Evolutionary conservation across 805 yeast species (phyloP).

Genomic region (Candida sakaeoensis): DNA sequence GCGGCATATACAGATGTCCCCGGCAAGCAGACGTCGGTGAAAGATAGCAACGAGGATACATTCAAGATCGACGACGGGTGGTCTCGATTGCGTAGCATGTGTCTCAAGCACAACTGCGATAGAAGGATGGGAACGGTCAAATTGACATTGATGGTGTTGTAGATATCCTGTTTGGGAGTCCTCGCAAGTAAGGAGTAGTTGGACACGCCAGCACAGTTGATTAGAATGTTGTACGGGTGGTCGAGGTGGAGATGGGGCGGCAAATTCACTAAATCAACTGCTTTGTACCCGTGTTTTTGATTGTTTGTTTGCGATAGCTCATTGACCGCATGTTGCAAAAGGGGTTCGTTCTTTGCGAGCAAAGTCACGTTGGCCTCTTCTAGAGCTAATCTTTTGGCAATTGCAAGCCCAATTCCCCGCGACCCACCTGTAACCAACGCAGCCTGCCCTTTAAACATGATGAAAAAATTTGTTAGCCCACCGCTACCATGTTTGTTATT

Average conservation of each 20-base stretch:
- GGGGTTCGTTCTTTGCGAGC: constrained; percentile 31
- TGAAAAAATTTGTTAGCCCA: background rate
- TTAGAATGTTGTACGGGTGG: constrained; percentile 33
- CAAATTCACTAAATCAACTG: constrained; percentile 12
- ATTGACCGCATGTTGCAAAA: constrained; percentile 20
- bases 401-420: constrained; percentile 33
- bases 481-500: background rate
- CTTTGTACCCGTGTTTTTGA: constrained; percentile 11
- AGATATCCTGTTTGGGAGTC: constrained; percentile 40
- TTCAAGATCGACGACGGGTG: constrained; percentile 47
- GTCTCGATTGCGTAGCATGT: constrained; percentile 39
- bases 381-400: constrained; percentile 24
- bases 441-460: constrained; percentile 15
- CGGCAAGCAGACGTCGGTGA: constrained; percentile 28
- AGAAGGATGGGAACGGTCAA: constrained; percentile 59
- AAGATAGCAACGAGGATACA: constrained; percentile 61
- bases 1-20: constrained; percentile 71
- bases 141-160: constrained; percentile 49
- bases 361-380: constrained; percentile 30
- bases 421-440: constrained; percentile 43
- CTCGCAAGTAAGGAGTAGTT: constrained; percentile 50
- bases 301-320: constrained; percentile 8
- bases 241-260: background rate
- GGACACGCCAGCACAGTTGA: constrained; percentile 68
- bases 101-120: constrained; percentile 47